Percentiles rank a stretch among this genome's conserved stretches.
Conservation (phyloP, 768 basidiomycete genomes). For the Termitomyces bulborhizus region DNA sequence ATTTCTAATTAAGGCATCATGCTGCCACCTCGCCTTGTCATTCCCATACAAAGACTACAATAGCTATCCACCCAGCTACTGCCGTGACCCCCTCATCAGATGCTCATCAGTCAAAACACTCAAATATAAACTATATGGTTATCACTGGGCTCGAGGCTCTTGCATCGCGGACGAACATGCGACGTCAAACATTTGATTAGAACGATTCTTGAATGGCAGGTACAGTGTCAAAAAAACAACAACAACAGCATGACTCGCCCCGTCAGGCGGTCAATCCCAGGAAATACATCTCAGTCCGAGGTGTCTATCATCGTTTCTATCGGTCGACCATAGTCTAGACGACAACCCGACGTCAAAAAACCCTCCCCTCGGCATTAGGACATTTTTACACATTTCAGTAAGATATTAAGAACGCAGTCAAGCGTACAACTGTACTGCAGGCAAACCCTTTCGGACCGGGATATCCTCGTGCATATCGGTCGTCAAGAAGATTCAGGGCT, state of each 20-base stretch:
- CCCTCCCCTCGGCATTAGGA: not conserved
- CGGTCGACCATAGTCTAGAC: not conserved
- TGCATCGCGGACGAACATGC: not conserved
- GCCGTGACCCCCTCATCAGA: slow-evolving; percentile 4
- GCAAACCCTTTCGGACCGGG: not conserved
- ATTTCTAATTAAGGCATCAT: not conserved
- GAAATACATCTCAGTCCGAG: not conserved
- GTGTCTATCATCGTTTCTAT: not conserved
- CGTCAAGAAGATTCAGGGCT: not conserved
- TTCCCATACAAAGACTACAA: not conserved
- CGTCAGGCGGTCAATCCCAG: not conserved
- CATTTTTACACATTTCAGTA: not conserved
- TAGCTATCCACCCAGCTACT: not conserved
- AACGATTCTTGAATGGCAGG: not conserved
- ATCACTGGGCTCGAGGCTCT: not conserved
- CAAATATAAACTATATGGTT: not conserved
- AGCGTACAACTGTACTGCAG: not conserved
- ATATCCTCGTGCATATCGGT: not conserved
- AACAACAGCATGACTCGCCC: not conserved
- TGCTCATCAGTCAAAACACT: not conserved
- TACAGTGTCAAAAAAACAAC: not conserved
- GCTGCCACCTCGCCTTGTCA: not conserved
- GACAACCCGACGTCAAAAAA: not conserved
- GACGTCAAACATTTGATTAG: not conserved
- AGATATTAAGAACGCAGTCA: not conserved